phyloP scores from a whole-genome alignment of 345 rosid genomes.

The Camelina laxa region DNA sequence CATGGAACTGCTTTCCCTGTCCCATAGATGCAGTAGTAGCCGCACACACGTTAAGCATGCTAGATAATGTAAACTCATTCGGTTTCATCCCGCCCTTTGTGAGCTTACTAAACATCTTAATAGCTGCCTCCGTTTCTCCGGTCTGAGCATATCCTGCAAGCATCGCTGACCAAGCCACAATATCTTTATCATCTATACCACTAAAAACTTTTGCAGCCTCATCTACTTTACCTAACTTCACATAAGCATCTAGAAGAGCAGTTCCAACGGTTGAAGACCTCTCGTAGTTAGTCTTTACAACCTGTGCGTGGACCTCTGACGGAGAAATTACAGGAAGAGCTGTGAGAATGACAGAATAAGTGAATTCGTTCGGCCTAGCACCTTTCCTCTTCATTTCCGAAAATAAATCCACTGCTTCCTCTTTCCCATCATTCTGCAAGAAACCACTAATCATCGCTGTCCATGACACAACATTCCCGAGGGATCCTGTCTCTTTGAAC shows the following conservation, averaged over 20 bases:
- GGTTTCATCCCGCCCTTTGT: slow-evolving; percentile 61
- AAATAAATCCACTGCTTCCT: slow-evolving; percentile 61
- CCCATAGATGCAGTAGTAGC: slow-evolving; percentile 65
- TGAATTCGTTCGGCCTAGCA: slow-evolving; percentile 73
- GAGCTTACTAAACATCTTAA: slow-evolving; percentile 55
- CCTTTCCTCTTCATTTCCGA: slow-evolving; percentile 64
- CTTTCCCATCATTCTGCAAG: slow-evolving; percentile 63
- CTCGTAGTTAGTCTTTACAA: slow-evolving; percentile 66
- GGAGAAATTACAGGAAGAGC: slow-evolving; percentile 66
- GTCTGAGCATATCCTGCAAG: slow-evolving; percentile 74
- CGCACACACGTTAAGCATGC: slow-evolving; percentile 75
- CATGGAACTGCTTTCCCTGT: slow-evolving; percentile 89
- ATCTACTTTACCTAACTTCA: slow-evolving; percentile 58
- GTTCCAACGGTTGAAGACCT: slow-evolving; percentile 71
- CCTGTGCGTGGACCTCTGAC: slow-evolving; percentile 69
- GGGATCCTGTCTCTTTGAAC: slow-evolving; percentile 50
- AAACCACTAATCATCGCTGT: slow-evolving; percentile 82
- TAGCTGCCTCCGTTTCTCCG: slow-evolving; percentile 73
- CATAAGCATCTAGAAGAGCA: slow-evolving; percentile 81
- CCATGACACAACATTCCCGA: slow-evolving; percentile 70
- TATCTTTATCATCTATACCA: slow-evolving; percentile 66
- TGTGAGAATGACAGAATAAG: slow-evolving; percentile 76
- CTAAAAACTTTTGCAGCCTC: slow-evolving; percentile 68
- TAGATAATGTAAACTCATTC: slow-evolving; percentile 81
- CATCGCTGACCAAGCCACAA: slow-evolving; percentile 95